Percentiles rank a stretch among this genome's conserved stretches.
These are phyloP conservation scores for Hypsizygus ulmarius DNA, from an alignment of 1,284 basidiomycete genomes.

Conservation along the genomic window DNA sequence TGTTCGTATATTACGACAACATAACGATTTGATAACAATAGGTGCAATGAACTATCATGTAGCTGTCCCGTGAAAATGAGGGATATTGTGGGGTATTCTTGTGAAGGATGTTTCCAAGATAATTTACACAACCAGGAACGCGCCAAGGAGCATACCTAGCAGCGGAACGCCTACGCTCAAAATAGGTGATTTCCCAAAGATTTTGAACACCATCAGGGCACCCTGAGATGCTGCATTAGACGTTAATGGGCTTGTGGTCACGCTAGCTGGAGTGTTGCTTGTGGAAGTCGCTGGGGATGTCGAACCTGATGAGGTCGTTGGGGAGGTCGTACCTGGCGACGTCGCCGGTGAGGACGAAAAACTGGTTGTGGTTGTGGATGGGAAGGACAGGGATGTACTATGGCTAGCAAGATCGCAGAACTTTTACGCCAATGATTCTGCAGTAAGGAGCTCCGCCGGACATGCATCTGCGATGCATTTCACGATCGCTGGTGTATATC, in stretches of 20 bases:
- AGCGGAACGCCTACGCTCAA: slow-evolving; percentile 11
- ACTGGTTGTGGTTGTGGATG: slow-evolving; percentile 24
- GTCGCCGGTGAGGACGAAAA: slow-evolving; percentile 10
- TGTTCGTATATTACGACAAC: neutral
- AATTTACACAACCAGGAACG: slow-evolving; percentile 8
- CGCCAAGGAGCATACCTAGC: slow-evolving; percentile 11
- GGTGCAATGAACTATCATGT: too few relatives aligned
- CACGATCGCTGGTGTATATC: slow-evolving; percentile 30
- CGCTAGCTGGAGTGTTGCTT: neutral
- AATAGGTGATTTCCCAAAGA: slow-evolving; percentile 1
- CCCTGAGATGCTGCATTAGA: slow-evolving; percentile 14
- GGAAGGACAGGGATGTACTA: slow-evolving; percentile 35
- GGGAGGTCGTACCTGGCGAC: slow-evolving; percentile 9
- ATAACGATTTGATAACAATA: too few relatives aligned
- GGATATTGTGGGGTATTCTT: too few relatives aligned
- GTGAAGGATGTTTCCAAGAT: too few relatives aligned
- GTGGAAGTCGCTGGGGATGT: slow-evolving; percentile 5
- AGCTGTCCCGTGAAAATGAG: too few relatives aligned
- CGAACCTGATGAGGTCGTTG: slow-evolving; percentile 1
- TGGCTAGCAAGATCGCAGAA: slow-evolving; percentile 39
- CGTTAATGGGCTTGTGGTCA: slow-evolving; percentile 2
- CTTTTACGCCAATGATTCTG: slow-evolving; percentile 37
- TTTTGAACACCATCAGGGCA: neutral
- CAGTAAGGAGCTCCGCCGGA: slow-evolving; percentile 28
- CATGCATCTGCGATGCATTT: slow-evolving; percentile 32